Conservation (phyloP, 352 stramenopile species). For the Pythium aquatile region DNA sequence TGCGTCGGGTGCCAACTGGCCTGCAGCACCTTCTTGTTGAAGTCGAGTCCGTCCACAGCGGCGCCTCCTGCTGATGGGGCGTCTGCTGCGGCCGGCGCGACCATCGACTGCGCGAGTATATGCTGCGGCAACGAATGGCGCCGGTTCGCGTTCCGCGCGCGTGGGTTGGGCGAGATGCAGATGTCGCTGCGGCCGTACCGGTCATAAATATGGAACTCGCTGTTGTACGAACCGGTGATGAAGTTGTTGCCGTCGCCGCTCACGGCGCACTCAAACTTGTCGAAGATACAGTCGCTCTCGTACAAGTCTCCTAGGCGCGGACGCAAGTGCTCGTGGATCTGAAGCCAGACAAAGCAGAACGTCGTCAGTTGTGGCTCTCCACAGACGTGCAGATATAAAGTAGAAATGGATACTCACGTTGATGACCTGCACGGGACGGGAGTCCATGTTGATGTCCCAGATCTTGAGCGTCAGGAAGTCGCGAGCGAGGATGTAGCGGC, state of each 20-base stretch:
- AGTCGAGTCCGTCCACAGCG: slow-evolving; percentile 58
- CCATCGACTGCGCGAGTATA: slow-evolving; percentile 62
- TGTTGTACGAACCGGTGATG: slow-evolving; percentile 94
- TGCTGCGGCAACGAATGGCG: slow-evolving; percentile 73
- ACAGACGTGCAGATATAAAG: not conserved
- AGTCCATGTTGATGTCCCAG: slow-evolving; percentile 96
- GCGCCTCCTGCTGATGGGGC: not conserved
- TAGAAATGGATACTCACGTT: slow-evolving; percentile 51
- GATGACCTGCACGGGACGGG: slow-evolving; percentile 90
- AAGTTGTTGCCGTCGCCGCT: slow-evolving; percentile 91
- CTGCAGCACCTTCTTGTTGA: slow-evolving; percentile 85
- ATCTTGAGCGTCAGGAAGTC: slow-evolving; percentile 96
- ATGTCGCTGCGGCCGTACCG: slow-evolving; percentile 76
- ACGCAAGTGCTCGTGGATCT: slow-evolving; percentile 93
- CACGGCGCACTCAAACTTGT: slow-evolving; percentile 96
- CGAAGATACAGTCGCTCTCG: slow-evolving; percentile 96
- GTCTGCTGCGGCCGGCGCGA: slow-evolving; percentile 25
- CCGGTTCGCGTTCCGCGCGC: slow-evolving; percentile 39
- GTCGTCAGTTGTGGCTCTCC: not conserved
- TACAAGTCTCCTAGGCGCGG: slow-evolving; percentile 89
- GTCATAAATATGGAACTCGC: slow-evolving; percentile 92
- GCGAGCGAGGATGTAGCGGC: slow-evolving; percentile 92
- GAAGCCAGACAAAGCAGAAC: not conserved
- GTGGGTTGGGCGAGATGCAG: slow-evolving; percentile 58
- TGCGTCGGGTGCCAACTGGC: slow-evolving; percentile 80